Percentiles rank a stretch among this genome's conserved stretches.
These are phyloP conservation scores for Penicillium sp. DNA, from an alignment of 2,329 filamentous ascomycete species.

Conservation along the genomic window DNA sequence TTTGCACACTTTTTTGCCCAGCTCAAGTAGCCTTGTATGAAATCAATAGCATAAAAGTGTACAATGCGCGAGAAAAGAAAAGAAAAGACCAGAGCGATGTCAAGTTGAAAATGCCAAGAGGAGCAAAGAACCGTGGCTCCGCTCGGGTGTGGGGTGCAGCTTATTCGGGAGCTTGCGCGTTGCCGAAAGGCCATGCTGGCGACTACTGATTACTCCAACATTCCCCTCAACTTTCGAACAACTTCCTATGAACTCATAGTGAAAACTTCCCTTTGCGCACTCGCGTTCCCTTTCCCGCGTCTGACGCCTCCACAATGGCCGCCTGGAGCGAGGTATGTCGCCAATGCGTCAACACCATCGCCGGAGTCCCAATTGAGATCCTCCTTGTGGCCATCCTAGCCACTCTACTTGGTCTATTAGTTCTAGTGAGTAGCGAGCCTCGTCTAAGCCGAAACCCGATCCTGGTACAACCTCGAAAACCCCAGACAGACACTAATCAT, in stretches of 20 bases:
- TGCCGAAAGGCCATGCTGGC: slow-evolving; percentile 31
- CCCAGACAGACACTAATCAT: background rate
- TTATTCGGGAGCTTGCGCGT: slow-evolving; percentile 21
- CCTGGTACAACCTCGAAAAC: background rate
- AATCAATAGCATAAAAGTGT: no score
- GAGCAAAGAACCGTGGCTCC: slow-evolving; percentile 8
- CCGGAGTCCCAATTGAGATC: slow-evolving; percentile 30
- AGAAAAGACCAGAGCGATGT: no score
- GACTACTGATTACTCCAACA: slow-evolving; percentile 12
- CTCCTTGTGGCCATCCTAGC: slow-evolving; percentile 30
- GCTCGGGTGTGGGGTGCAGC: slow-evolving; percentile 13
- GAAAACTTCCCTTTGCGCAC: slow-evolving; percentile 15
- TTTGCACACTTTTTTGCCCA: no score
- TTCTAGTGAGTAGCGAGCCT: slow-evolving; percentile 32
- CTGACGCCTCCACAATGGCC: slow-evolving; percentile 27
- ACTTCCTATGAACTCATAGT: background rate
- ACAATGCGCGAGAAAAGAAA: no score
- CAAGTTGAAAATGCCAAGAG: background rate
- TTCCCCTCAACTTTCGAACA: background rate
- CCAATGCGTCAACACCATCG: slow-evolving; percentile 33
- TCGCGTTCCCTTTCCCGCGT: slow-evolving; percentile 6
- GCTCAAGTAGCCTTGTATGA: no score
- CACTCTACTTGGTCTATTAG: slow-evolving; percentile 32
- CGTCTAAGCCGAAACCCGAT: background rate
- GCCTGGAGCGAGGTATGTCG: slow-evolving; percentile 32